Evolutionary conservation across 192 early-diverging fungal genomes (phyloP).

Genomic region (Powellomyces hirtus): DNA sequence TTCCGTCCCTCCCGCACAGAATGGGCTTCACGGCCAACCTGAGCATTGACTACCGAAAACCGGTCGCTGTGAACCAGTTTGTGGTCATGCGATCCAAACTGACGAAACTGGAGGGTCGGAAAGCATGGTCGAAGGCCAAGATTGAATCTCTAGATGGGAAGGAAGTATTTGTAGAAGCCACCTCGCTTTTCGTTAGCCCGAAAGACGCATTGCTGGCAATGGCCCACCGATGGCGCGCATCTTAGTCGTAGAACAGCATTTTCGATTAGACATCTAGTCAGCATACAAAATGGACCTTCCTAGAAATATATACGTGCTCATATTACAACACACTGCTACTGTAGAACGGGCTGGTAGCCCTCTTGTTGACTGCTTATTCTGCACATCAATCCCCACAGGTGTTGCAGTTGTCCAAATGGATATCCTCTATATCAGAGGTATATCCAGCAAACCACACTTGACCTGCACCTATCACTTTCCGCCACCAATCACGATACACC

Average conservation of each 20-base stretch:
- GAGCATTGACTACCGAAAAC: conserved; percentile 19
- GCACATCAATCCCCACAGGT: too few relatives aligned
- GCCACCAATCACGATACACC: conserved; percentile 15
- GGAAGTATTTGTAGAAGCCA: conserved; percentile 19
- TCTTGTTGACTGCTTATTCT: too few relatives aligned
- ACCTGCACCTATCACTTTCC: conserved; percentile 1
- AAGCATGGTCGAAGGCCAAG: conserved; percentile 18
- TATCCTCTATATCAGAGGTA: too few relatives aligned
- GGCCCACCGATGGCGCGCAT: conserved; percentile 4
- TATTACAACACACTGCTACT: too few relatives aligned
- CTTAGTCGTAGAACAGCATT: not conserved
- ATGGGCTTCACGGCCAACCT: conserved; percentile 29
- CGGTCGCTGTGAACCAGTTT: conserved; percentile 17
- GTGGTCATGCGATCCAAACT: conserved; percentile 22
- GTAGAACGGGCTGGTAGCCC: too few relatives aligned
- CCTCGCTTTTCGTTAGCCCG: conserved; percentile 18
- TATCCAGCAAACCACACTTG: too few relatives aligned
- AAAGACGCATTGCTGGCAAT: conserved; percentile 2
- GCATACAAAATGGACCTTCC: too few relatives aligned
- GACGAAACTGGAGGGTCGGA: conserved; percentile 18
- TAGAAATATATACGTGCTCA: too few relatives aligned
- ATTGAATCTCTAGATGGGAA: conserved; percentile 15
- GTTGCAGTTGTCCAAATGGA: too few relatives aligned
- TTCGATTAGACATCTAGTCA: too few relatives aligned
- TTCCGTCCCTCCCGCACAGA: conserved; percentile 14